These are phyloP conservation scores for Endoconidiophora laricicola DNA, from an alignment of 2,329 filamentous ascomycete species.

Conservation along the genomic window DNA sequence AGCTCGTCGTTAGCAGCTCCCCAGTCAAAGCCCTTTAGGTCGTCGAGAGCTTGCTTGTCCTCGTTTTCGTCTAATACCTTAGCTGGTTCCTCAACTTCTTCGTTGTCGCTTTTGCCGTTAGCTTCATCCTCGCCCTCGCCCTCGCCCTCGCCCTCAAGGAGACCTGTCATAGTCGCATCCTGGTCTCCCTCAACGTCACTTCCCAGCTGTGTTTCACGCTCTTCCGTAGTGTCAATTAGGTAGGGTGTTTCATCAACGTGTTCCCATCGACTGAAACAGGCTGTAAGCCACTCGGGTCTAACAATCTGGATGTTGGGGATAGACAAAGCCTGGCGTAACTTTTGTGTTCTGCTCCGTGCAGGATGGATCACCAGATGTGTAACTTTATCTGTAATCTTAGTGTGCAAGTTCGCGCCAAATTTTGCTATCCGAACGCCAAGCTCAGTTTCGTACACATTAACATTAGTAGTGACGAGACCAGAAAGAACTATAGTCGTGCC, in stretches of 20 bases:
- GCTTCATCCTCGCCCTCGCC: slow-evolving; percentile 16
- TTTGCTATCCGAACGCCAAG: slow-evolving; percentile 72
- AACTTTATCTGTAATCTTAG: slow-evolving; percentile 41
- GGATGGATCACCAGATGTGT: slow-evolving; percentile 62
- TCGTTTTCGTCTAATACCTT: slow-evolving; percentile 24
- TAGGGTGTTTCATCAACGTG: slow-evolving; percentile 65
- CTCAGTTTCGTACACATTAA: slow-evolving; percentile 65
- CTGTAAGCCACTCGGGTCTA: slow-evolving; percentile 73
- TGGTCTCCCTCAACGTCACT: slow-evolving; percentile 13
- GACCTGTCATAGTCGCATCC: slow-evolving; percentile 15
- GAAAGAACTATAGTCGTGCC: slow-evolving; percentile 74
- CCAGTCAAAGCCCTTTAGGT: slow-evolving; percentile 43
- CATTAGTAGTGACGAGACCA: slow-evolving; percentile 70
- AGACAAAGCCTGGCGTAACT: slow-evolving; percentile 72
- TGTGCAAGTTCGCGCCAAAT: slow-evolving; percentile 57
- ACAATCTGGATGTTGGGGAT: slow-evolving; percentile 79
- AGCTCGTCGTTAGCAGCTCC: slow-evolving; percentile 53
- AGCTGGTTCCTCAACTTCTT: slow-evolving; percentile 21
- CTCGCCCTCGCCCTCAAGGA: slow-evolving; percentile 19
- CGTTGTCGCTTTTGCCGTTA: slow-evolving; percentile 16
- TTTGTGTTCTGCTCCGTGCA: slow-evolving; percentile 63
- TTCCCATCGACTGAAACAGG: slow-evolving; percentile 72
- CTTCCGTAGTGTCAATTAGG: slow-evolving; percentile 54
- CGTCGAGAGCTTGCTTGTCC: slow-evolving; percentile 36
- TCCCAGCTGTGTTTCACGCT: slow-evolving; percentile 26